phyloP scores from a whole-genome alignment of 2,329 filamentous ascomycete genomes.

The Alternaria sp. region DNA sequence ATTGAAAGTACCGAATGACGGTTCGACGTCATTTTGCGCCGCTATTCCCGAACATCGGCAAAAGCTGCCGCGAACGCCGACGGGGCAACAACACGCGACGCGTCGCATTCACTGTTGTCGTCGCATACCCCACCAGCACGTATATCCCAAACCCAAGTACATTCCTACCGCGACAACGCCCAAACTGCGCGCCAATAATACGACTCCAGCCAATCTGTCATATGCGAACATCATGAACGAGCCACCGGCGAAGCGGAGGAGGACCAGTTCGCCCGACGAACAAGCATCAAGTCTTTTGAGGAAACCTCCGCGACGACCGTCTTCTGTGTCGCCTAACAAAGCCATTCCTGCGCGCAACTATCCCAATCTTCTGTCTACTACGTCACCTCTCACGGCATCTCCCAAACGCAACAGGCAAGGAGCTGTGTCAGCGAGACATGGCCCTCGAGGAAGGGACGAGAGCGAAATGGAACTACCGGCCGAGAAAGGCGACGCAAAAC shows the following conservation, averaged over 20 bases:
- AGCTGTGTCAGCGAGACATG: constrained; percentile 20
- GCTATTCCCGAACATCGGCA: constrained; percentile 38
- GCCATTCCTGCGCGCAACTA: constrained; percentile 53
- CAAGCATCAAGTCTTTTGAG: constrained; percentile 38
- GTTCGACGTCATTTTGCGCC: constrained; percentile 47
- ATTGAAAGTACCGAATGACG: constrained; percentile 23
- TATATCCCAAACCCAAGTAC: background rate
- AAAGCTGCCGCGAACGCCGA: constrained; percentile 35
- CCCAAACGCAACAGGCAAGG: constrained; percentile 19
- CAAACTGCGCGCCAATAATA: background rate
- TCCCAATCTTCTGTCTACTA: constrained; percentile 40
- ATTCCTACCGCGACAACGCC: constrained; percentile 8
- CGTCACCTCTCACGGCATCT: constrained; percentile 20
- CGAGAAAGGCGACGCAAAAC: constrained; percentile 25
- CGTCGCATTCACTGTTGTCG: constrained; percentile 31
- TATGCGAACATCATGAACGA: constrained; percentile 38
- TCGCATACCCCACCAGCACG: constrained; percentile 15
- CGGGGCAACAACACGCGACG: constrained; percentile 40
- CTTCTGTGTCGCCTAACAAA: constrained; percentile 53
- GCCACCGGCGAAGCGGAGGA: constrained; percentile 48
- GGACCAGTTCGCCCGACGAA: constrained; percentile 42
- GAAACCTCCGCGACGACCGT: constrained; percentile 47
- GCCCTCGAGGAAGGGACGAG: constrained; percentile 17
- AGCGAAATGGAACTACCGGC: constrained; percentile 5
- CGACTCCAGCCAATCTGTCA: background rate